phyloP scores from a whole-genome alignment of 2,329 filamentous ascomycete genomes.

The Colletotrichum gigasporum region DNA sequence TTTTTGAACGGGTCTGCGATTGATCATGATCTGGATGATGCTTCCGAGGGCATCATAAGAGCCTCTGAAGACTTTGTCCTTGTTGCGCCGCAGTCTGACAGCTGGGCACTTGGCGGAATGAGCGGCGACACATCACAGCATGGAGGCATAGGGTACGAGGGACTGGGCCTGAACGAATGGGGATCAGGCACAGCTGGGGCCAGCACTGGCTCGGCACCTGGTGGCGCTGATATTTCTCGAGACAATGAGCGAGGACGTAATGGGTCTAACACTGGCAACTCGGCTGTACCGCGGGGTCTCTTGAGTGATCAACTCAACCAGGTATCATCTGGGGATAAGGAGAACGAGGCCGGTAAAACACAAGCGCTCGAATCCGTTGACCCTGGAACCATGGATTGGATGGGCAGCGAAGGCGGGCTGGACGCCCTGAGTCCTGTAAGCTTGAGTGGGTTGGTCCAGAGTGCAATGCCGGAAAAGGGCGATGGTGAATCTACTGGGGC shows the following conservation, averaged over 20 bases:
- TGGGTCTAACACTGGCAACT: neutral
- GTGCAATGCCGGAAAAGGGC: slow-evolving; percentile 37
- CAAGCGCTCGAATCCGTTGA: neutral
- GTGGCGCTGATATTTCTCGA: neutral
- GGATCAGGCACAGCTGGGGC: slow-evolving; percentile 33
- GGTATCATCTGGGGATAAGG: neutral
- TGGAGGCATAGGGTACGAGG: slow-evolving; percentile 35
- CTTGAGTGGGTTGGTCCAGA: slow-evolving; percentile 43
- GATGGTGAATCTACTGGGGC: slow-evolving; percentile 15
- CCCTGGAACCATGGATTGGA: slow-evolving; percentile 36
- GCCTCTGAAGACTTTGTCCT: slow-evolving; percentile 38
- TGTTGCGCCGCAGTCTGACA: slow-evolving; percentile 36
- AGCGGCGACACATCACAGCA: slow-evolving; percentile 30
- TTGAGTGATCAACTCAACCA: neutral
- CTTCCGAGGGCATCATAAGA: neutral
- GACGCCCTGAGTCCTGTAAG: slow-evolving; percentile 41
- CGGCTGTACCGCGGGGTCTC: neutral
- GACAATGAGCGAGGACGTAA: neutral
- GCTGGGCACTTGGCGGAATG: slow-evolving; percentile 40
- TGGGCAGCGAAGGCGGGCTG: slow-evolving; percentile 30
- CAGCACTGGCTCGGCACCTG: neutral
- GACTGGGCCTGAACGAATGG: slow-evolving; percentile 37
- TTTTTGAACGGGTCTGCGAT: slow-evolving; percentile 40
- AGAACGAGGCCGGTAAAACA: neutral
- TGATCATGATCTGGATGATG: slow-evolving; percentile 37